These are phyloP conservation scores for Zalaria sp. DNA, from an alignment of 2,329 filamentous ascomycete genomes.

Conservation along the genomic window DNA sequence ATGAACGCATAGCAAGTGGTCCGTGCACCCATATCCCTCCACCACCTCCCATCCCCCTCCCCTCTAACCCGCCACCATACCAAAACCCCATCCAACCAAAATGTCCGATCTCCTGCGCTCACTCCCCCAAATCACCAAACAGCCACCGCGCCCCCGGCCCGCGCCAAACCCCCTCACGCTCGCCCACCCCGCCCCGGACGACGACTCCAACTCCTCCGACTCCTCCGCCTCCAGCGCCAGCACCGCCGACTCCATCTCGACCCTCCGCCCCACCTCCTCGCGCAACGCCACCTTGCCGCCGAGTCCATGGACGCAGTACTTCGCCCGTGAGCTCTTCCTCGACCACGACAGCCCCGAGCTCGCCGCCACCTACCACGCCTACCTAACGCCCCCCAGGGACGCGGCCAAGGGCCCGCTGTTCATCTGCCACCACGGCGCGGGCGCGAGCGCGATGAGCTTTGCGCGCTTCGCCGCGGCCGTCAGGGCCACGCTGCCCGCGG, in stretches of 20 bases:
- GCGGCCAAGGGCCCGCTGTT: slow-evolving; percentile 61
- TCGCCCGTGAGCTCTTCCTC: slow-evolving; percentile 74
- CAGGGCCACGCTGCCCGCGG: slow-evolving; percentile 58
- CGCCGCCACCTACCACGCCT: slow-evolving; percentile 62
- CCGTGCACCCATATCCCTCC: not conserved
- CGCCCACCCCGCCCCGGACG: not conserved
- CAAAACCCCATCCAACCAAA: not conserved
- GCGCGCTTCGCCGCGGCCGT: slow-evolving; percentile 68
- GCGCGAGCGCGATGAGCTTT: slow-evolving; percentile 80
- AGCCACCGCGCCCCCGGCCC: not conserved
- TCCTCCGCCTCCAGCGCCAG: slow-evolving; percentile 66
- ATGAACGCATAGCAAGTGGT: not conserved
- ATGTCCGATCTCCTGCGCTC: slow-evolving; percentile 9
- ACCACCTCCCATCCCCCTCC: not conserved
- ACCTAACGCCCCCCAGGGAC: slow-evolving; percentile 61
- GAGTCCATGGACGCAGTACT: slow-evolving; percentile 79
- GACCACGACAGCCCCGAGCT: slow-evolving; percentile 29
- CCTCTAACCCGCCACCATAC: not conserved
- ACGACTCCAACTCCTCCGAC: slow-evolving; percentile 28
- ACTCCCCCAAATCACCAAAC: slow-evolving; percentile 5
- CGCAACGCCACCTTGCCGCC: slow-evolving; percentile 39
- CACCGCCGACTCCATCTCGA: slow-evolving; percentile 69
- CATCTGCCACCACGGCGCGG: slow-evolving; percentile 88
- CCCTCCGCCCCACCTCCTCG: slow-evolving; percentile 17
- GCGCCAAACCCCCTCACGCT: slow-evolving; percentile 26